Percentiles rank a stretch among this genome's conserved stretches.
These are phyloP conservation scores for Eucalyptus regnans DNA, from an alignment of 345 rosid species.

Conservation along the genomic window DNA sequence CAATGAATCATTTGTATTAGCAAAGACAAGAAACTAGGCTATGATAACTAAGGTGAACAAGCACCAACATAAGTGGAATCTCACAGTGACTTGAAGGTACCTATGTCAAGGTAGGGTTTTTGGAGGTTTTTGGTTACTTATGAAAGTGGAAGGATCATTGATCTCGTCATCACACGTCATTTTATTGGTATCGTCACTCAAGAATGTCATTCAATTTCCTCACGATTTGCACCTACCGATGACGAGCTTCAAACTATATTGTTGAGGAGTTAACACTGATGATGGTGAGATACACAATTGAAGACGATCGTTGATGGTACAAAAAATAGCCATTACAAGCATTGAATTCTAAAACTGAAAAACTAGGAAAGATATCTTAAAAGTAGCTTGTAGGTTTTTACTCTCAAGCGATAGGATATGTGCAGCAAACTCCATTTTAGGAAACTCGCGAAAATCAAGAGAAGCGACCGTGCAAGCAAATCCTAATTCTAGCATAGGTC, in stretches of 20 bases:
- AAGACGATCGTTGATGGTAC: neutral
- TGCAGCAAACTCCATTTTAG: neutral
- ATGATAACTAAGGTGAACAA: neutral
- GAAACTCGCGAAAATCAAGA: neutral
- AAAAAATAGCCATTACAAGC: neutral
- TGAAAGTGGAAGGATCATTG: neutral
- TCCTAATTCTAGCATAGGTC: neutral
- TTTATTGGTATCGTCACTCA: too few species aligned
- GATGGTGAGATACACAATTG: neutral
- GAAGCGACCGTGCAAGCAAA: neutral
- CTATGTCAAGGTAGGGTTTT: neutral
- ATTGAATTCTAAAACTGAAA: neutral
- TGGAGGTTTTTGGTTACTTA: neutral
- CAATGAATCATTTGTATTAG: neutral
- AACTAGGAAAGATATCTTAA: neutral
- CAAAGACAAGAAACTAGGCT: neutral
- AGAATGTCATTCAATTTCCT: neutral
- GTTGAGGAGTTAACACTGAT: neutral
- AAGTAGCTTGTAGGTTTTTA: neutral
- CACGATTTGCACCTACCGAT: neutral
- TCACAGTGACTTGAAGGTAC: neutral
- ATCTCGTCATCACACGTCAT: neutral
- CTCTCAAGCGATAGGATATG: neutral
- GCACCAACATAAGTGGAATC: neutral
- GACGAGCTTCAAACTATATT: neutral